Percentiles rank a stretch among this genome's conserved stretches.
These are phyloP conservation scores for Diaporthe destruens DNA, from an alignment of 2,329 filamentous ascomycete species.

Conservation along the genomic window DNA sequence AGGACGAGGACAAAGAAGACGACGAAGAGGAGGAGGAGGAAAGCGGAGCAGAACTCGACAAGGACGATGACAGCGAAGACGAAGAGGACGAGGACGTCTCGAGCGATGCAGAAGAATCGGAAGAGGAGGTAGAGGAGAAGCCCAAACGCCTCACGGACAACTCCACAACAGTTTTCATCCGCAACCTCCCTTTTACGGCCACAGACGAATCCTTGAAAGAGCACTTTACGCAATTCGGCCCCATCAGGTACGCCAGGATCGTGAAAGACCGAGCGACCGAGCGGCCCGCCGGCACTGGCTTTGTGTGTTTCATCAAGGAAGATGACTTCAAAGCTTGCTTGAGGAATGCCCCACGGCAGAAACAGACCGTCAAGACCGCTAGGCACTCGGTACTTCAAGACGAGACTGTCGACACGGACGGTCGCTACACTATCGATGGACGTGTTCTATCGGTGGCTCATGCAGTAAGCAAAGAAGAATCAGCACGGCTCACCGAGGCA, in stretches of 20 bases:
- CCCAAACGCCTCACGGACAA: constrained; percentile 68
- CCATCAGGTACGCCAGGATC: constrained; percentile 89
- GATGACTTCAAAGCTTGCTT: constrained; percentile 84
- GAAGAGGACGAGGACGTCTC: constrained; percentile 57
- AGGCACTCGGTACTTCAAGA: constrained; percentile 91
- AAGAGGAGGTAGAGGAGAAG: constrained; percentile 53
- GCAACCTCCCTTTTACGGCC: constrained; percentile 91
- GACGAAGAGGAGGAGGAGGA: constrained; percentile 59
- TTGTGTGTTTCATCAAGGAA: constrained; percentile 89
- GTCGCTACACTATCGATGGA: constrained; percentile 90
- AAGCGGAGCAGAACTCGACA: constrained; percentile 49
- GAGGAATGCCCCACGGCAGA: constrained; percentile 75
- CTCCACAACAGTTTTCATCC: constrained; percentile 86
- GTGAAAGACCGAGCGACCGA: constrained; percentile 90
- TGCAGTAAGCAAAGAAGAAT: constrained; percentile 87
- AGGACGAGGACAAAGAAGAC: constrained; percentile 67
- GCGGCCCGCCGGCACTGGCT: constrained; percentile 90
- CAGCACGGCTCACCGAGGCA: constrained; percentile 79
- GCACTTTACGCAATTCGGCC: constrained; percentile 90
- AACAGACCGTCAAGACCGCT: constrained; percentile 60
- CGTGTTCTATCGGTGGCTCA: constrained; percentile 86
- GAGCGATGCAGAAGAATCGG: constrained; percentile 59
- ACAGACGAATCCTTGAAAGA: constrained; percentile 85
- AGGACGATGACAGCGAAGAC: constrained; percentile 56
- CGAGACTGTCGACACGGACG: constrained; percentile 82